Evolutionary conservation across 192 early-diverging fungal genomes (phyloP).

Genomic region (Piromyces finnis): DNA sequence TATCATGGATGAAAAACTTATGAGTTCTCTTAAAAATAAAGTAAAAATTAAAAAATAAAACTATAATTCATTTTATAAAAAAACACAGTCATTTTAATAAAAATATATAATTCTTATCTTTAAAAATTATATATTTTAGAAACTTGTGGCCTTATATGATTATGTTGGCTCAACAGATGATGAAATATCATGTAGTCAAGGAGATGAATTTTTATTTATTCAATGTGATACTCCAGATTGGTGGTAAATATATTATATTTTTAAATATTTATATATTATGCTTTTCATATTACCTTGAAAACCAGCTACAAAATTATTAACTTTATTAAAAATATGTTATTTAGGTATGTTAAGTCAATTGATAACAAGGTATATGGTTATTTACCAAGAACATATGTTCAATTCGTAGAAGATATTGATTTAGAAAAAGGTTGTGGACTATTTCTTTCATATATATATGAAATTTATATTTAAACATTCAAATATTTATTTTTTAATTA

Average conservation of each 20-base stretch:
- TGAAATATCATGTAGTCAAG: constrained; percentile 16
- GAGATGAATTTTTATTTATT: constrained; percentile 14
- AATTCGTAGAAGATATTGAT: constrained; percentile 4
- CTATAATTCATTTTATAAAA: no score
- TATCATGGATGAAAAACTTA: not conserved
- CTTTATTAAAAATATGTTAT: not conserved
- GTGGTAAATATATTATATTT: constrained; percentile 19
- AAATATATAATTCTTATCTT: no score
- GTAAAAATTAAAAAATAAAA: no score
- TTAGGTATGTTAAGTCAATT: not conserved
- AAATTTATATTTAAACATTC: no score
- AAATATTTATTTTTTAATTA: no score
- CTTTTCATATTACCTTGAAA: no score
- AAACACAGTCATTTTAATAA: no score
- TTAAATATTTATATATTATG: no score
- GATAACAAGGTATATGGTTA: constrained; percentile 10
- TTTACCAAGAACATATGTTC: constrained; percentile 19
- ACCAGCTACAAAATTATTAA: no score
- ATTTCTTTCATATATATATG: no score
- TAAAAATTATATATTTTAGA: not conserved
- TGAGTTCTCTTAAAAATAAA: not conserved
- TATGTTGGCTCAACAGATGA: constrained; percentile 19
- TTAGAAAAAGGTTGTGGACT: not conserved
- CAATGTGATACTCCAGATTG: constrained; percentile 23
- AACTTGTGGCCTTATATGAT: constrained; percentile 16